phyloP scores from a whole-genome alignment of 345 rosid genomes.

The Geranium brycei region DNA sequence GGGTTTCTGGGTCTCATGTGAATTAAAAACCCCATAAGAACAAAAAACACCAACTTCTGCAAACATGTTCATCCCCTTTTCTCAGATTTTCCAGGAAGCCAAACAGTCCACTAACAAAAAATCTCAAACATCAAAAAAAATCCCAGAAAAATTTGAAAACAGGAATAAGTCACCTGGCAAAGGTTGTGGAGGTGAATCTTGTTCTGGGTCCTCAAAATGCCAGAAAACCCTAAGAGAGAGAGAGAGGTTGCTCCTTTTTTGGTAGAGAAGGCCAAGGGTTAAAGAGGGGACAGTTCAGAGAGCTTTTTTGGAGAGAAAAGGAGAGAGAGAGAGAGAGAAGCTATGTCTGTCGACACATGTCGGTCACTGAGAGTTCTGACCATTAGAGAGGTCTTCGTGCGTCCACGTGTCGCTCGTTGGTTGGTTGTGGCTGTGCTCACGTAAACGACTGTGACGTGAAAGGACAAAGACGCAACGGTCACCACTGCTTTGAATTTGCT shows the following conservation, averaged over 20 bases:
- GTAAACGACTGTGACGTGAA: conserved; percentile 9
- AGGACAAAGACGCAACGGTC: not conserved
- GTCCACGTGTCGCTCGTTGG: not conserved
- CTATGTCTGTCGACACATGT: conserved; percentile 13
- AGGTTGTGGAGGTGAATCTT: not conserved
- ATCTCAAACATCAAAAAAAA: not conserved
- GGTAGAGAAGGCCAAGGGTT: not conserved
- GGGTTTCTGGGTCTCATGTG: not conserved
- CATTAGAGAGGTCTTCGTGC: not conserved
- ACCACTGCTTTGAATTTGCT: not conserved
- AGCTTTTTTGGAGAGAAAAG: not conserved
- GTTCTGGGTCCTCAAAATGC: not conserved
- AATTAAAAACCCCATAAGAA: not conserved
- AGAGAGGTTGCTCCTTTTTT: not conserved
- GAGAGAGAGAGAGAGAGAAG: not conserved
- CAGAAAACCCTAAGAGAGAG: not conserved
- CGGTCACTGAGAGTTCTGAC: conserved; percentile 8
- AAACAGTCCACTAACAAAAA: too few species aligned
- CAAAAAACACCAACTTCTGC: not conserved
- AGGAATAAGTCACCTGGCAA: not conserved
- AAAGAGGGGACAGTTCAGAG: not conserved
- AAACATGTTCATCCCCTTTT: not conserved
- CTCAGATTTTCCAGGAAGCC: too few species aligned
- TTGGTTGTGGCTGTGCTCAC: conserved; percentile 3
- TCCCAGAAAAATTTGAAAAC: not conserved